Conservation (phyloP, 495 filamentous ascomycete species). For the Thermothielavioides terrestris region DNA sequence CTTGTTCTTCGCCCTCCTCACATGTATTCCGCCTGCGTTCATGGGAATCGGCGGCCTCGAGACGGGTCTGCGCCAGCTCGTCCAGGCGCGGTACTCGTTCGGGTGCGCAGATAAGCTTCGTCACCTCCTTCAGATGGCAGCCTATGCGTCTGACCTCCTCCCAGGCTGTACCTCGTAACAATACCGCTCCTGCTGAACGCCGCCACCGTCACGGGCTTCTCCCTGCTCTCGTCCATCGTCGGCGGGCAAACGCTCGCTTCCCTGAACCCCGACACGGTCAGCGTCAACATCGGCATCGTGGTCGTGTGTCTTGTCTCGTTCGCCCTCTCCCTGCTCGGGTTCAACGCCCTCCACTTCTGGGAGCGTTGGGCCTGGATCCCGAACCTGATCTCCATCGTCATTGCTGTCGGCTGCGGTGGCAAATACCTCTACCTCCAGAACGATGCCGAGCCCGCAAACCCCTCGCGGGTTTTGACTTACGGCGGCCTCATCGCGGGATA, state of each 20-base stretch:
- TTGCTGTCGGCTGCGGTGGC: conserved; percentile 43
- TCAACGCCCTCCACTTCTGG: conserved; percentile 44
- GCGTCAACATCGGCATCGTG: conserved; percentile 42
- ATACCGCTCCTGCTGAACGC: conserved; percentile 35
- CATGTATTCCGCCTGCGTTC: conserved; percentile 44
- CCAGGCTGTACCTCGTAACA: conserved; percentile 29
- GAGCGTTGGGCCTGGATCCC: conserved; percentile 51
- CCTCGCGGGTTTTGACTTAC: conserved; percentile 23
- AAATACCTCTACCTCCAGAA: conserved; percentile 32
- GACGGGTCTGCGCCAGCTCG: conserved; percentile 49
- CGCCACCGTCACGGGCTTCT: conserved; percentile 37
- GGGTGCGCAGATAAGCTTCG: conserved; percentile 26
- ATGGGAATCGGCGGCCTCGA: conserved; percentile 44
- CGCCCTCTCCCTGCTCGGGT: conserved; percentile 42
- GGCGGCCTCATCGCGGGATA: conserved; percentile 35
- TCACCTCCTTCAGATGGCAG: neutral
- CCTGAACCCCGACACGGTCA: conserved; percentile 37
- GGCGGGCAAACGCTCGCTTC: conserved; percentile 38
- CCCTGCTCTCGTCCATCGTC: conserved; percentile 32
- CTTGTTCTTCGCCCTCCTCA: conserved; percentile 47
- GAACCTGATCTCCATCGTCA: conserved; percentile 40
- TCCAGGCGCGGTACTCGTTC: conserved; percentile 47
- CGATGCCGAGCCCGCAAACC: conserved; percentile 18
- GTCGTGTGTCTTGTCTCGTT: conserved; percentile 43
- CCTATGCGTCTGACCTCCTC: no score